A percentile compares a stretch with the other conserved stretches of the same genome.
phyloP scores from a whole-genome alignment of 768 basidiomycete species.

The Panaeolus papilionaceus region DNA sequence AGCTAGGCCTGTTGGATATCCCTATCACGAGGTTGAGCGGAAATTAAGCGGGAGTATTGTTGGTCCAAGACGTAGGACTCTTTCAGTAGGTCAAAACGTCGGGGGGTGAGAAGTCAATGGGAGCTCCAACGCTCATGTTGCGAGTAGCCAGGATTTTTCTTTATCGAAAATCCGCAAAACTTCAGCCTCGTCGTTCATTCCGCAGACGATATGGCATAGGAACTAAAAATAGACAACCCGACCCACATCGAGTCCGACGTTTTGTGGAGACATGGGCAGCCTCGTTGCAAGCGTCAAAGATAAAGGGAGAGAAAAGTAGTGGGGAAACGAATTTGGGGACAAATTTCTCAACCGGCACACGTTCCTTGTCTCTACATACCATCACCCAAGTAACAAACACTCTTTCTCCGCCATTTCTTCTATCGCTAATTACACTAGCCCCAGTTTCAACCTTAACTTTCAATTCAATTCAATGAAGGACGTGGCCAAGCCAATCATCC shows the following conservation, averaged over 20 bases:
- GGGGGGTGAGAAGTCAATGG: too few species aligned
- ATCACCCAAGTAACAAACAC: neutral
- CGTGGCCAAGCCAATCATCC: constrained; percentile 14
- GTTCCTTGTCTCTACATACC: neutral
- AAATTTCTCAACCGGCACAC: neutral
- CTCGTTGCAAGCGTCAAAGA: constrained; percentile 6
- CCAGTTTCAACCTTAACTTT: neutral
- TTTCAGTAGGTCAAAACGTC: too few species aligned
- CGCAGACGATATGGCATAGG: too few species aligned
- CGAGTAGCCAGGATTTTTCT: too few species aligned
- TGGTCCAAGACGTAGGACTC: neutral
- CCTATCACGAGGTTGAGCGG: neutral
- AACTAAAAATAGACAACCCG: constrained; percentile 1
- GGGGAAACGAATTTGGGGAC: neutral
- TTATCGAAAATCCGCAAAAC: too few species aligned
- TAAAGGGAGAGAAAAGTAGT: neutral
- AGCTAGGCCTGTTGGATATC: too few species aligned
- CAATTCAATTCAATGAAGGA: constrained; percentile 10
- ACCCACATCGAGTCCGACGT: constrained; percentile 6
- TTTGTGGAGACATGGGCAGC: neutral
- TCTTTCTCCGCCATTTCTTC: neutral
- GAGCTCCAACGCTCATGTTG: too few species aligned
- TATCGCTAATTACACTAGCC: neutral
- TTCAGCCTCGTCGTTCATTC: too few species aligned
- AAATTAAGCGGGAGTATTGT: constrained; percentile 1